These are phyloP conservation scores for Eutypa lata DNA, from an alignment of 2,329 filamentous ascomycete species.

Conservation along the genomic window DNA sequence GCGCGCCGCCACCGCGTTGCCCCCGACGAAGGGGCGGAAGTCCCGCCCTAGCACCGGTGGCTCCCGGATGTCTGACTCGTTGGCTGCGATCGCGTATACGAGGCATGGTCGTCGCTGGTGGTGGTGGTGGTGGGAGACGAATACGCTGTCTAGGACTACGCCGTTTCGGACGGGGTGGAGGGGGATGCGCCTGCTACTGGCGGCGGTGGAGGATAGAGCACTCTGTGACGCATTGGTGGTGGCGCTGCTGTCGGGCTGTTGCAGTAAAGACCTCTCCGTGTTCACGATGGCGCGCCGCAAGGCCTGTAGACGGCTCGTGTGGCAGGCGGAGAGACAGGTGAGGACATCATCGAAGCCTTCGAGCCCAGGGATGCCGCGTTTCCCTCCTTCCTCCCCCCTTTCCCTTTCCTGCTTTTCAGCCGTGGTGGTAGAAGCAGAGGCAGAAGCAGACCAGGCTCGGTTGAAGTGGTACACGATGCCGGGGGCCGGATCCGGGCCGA, in stretches of 20 bases:
- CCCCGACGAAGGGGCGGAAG: not conserved
- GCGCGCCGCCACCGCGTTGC: conserved; percentile 2
- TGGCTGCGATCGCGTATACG: conserved; percentile 1
- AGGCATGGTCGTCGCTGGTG: not conserved
- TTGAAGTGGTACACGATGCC: not conserved
- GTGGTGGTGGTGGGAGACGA: not conserved
- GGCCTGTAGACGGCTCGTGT: conserved; percentile 1
- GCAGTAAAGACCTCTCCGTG: not conserved
- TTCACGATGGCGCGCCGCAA: not conserved
- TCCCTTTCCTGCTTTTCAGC: too few species aligned
- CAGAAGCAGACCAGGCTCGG: not conserved
- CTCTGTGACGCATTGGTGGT: too few species aligned
- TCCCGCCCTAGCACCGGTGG: not conserved
- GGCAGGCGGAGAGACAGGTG: not conserved
- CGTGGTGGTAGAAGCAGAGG: too few species aligned
- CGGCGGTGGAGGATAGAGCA: not conserved
- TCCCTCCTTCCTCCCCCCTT: too few species aligned
- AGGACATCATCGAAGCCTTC: not conserved
- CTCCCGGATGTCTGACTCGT: not conserved
- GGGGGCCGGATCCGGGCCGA: not conserved
- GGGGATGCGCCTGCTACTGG: not conserved
- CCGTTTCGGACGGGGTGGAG: conserved; percentile 1
- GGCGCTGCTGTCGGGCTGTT: too few species aligned
- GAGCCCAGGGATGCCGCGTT: not conserved
- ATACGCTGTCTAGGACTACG: conserved; percentile 1